Evolutionary conservation across 495 filamentous ascomycete species (phyloP).

Genomic region (Penicillium arizonense): DNA sequence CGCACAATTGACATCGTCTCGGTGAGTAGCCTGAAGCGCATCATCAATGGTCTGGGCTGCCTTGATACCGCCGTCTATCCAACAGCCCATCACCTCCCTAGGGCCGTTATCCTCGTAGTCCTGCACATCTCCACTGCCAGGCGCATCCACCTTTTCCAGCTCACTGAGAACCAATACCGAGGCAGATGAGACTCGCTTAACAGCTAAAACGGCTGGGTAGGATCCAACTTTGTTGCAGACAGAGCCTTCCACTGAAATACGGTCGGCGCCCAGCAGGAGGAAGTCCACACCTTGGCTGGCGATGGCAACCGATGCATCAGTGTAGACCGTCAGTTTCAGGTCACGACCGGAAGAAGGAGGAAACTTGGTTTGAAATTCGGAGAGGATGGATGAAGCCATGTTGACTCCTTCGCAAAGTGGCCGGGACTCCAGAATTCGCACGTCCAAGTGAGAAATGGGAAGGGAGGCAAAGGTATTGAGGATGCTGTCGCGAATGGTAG

Average conservation of each 20-base stretch:
- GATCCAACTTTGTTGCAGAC: constrained; percentile 69
- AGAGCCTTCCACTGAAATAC: constrained; percentile 49
- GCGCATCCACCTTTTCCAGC: constrained; percentile 57
- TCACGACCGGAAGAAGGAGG: constrained; percentile 10
- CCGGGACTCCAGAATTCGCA: constrained; percentile 63
- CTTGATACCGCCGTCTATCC: constrained; percentile 33
- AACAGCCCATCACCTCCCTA: constrained; percentile 45
- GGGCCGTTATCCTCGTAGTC: constrained; percentile 47
- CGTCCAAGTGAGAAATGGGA: constrained; percentile 39
- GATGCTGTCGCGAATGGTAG: constrained; percentile 53
- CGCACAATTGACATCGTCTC: constrained; percentile 3
- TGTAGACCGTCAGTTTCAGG: constrained; percentile 48
- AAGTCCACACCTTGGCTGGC: constrained; percentile 48
- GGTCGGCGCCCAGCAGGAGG: constrained; percentile 62
- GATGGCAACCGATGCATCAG: constrained; percentile 59
- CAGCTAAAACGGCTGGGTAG: constrained; percentile 51
- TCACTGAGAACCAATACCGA: constrained; percentile 55
- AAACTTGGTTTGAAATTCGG: constrained; percentile 24
- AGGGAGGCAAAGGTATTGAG: constrained; percentile 26
- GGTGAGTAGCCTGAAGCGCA: neutral
- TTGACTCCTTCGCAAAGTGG: constrained; percentile 64
- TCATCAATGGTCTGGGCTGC: constrained; percentile 22
- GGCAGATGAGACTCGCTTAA: constrained; percentile 39
- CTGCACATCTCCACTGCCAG: constrained; percentile 34
- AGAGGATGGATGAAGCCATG: constrained; percentile 48